Evolutionary conservation across 176 grass and related monocot genomes (phyloP), one percentile per base, ranked within the genome.

Genomic region (Thalia dealbata): DNA sequence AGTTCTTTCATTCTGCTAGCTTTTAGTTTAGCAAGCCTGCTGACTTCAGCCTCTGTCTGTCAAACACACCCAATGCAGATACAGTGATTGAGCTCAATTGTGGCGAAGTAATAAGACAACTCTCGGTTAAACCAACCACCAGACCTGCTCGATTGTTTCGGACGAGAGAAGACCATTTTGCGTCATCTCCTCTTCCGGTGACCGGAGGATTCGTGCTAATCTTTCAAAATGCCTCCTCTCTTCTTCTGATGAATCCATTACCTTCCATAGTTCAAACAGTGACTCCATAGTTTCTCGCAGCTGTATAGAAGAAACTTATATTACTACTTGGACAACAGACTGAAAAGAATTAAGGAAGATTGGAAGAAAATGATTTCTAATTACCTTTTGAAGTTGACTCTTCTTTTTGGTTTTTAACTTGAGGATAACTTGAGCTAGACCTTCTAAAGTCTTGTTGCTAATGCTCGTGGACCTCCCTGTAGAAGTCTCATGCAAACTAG

Each of bases 181-280:
- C 43, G 79, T 91, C 38, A 99, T 91, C 28, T 72, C 79, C 30
- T 93, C 78, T 65, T 93, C 90, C 3, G 95, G 81, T 64, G 77
- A 80, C 70, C 88, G 80, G 58, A 92, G 81, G 76, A 80, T 81
- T 63, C 45, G 84, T 42, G 85, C 86, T 71, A 93, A 60, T 85
- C 58, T 88, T 81, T 70, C 81, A 69, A 88, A 99, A 56, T 80
- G 67, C 74, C 76, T 76, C 69, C 67, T 93, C 51, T 99, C 87
- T 86, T 83, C 87, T 83, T 91, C 81, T 77, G 90, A 78, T 29
- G 95, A 84, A 72, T 99, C 95, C 87, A 99, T 93, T 76, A 99
- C 23, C 51, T 99, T 91, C 95, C 95, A 93, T 41, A 99, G 87
- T 56, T 99, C 79, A 79, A 83, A 91, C 50, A 99, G 60, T 13